Percentiles rank a stretch among this genome's conserved stretches.
phyloP scores from a whole-genome alignment of 1,139 yeast species.

The Barnettozyma hawaiiensis region DNA sequence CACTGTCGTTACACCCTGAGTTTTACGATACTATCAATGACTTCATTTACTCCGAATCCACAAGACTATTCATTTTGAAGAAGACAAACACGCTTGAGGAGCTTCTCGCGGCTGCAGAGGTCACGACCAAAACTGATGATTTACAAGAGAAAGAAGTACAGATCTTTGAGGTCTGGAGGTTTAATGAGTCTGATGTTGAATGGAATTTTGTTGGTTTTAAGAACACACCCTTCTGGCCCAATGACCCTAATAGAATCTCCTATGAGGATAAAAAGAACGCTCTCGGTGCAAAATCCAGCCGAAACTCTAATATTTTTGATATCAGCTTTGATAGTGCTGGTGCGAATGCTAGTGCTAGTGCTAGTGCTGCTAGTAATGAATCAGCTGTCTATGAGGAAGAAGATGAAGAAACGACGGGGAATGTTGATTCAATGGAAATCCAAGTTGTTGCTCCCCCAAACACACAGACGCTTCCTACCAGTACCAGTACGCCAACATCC shows the following conservation, averaged over 20 bases:
- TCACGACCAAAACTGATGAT: constrained; percentile 31
- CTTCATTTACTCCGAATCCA: constrained; percentile 52
- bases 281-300: constrained; percentile 25
- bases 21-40: constrained; percentile 42
- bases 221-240: constrained; percentile 45
- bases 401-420: not conserved
- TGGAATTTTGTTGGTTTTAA: constrained; percentile 62
- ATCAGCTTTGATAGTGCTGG: not conserved
- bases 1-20: constrained; percentile 50
- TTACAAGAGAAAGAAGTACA: constrained; percentile 44
- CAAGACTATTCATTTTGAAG: constrained; percentile 45
- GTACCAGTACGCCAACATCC: not conserved
- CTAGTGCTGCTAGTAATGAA: not conserved
- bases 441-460: not conserved
- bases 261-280: constrained; percentile 21
- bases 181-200: constrained; percentile 42
- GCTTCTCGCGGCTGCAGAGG: constrained; percentile 30
- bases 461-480: not conserved
- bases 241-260: constrained; percentile 33
- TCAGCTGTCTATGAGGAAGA: not conserved
- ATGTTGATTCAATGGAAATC: not conserved
- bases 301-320: not conserved
- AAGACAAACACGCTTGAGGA: constrained; percentile 42
- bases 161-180: constrained; percentile 65
- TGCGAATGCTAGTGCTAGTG: too few relatives aligned